Percentiles rank a stretch among this genome's conserved stretches.
phyloP scores from a whole-genome alignment of 768 basidiomycete species.

The Leccinum variicolor region DNA sequence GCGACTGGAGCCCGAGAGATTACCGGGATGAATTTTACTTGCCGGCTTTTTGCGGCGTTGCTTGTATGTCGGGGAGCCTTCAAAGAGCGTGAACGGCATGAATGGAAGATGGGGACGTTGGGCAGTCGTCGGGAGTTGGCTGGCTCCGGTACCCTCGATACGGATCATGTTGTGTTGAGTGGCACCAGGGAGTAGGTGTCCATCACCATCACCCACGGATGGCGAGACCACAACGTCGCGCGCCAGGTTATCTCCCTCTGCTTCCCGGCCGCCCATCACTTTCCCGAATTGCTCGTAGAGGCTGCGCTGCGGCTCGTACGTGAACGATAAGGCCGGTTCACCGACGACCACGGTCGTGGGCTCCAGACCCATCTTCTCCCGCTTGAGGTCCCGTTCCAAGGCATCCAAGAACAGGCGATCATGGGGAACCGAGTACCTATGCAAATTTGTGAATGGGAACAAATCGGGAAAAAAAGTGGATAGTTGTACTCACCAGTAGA shows the following conservation, averaged over 20 bases:
- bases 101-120: slow-evolving; percentile 37
- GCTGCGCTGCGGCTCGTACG: slow-evolving; percentile 80
- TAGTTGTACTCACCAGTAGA: slow-evolving; percentile 72
- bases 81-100: slow-evolving; percentile 71
- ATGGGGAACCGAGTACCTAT: slow-evolving; percentile 94
- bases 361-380: slow-evolving; percentile 88
- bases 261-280: slow-evolving; percentile 32
- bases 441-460: neutral
- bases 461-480: neutral
- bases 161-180: slow-evolving; percentile 19
- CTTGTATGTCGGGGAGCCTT: slow-evolving; percentile 87
- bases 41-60: slow-evolving; percentile 75
- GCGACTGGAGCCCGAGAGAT: slow-evolving; percentile 27
- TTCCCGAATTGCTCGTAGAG: slow-evolving; percentile 87
- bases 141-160: slow-evolving; percentile 22
- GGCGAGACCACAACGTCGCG: slow-evolving; percentile 22
- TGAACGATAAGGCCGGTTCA: slow-evolving; percentile 87
- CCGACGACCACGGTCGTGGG: slow-evolving; percentile 73
- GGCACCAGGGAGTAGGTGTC: slow-evolving; percentile 7
- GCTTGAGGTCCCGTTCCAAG: slow-evolving; percentile 91
- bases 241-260: slow-evolving; percentile 34
- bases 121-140: slow-evolving; percentile 13
- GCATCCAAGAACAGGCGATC: slow-evolving; percentile 97
- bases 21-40: slow-evolving; percentile 32
- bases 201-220: slow-evolving; percentile 10